These are phyloP conservation scores for Alternaria viburni DNA, from an alignment of 2,329 filamentous ascomycete genomes.

Conservation along the genomic window DNA sequence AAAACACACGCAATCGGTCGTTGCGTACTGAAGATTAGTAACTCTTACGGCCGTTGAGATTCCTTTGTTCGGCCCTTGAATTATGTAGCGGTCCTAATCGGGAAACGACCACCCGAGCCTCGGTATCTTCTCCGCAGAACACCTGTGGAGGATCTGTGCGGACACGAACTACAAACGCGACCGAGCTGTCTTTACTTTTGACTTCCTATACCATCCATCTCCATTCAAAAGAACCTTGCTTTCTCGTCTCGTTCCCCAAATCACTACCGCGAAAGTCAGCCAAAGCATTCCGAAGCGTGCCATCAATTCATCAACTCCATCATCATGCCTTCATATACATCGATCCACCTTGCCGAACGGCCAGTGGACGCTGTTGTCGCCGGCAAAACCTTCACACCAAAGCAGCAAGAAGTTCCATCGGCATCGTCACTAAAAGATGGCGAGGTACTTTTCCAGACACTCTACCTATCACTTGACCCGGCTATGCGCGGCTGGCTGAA, in stretches of 20 bases:
- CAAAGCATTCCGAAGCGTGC: background rate
- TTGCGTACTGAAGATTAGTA: background rate
- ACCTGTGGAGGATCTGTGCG: constrained; percentile 22
- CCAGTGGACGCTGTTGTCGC: constrained; percentile 67
- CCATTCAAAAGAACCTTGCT: background rate
- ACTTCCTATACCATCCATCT: background rate
- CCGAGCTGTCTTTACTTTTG: background rate
- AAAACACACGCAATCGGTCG: background rate
- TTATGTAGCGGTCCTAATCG: constrained; percentile 14
- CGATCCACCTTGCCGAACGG: constrained; percentile 67
- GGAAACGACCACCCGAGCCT: constrained; percentile 24
- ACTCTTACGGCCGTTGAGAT: background rate
- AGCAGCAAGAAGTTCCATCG: constrained; percentile 56
- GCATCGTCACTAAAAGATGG: constrained; percentile 65
- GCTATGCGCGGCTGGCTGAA: constrained; percentile 79
- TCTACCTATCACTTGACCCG: constrained; percentile 74
- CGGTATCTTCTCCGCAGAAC: constrained; percentile 32
- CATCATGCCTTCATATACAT: constrained; percentile 51
- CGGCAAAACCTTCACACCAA: constrained; percentile 67
- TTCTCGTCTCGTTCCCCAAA: background rate
- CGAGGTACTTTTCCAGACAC: constrained; percentile 64
- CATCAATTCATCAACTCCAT: background rate
- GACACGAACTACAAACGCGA: constrained; percentile 4
- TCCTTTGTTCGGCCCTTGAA: background rate
- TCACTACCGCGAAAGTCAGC: background rate